Percentiles rank a stretch among this genome's conserved stretches.
Conservation (phyloP, 2,329 filamentous ascomycete species). For the Colletotrichum eleusines region DNA sequence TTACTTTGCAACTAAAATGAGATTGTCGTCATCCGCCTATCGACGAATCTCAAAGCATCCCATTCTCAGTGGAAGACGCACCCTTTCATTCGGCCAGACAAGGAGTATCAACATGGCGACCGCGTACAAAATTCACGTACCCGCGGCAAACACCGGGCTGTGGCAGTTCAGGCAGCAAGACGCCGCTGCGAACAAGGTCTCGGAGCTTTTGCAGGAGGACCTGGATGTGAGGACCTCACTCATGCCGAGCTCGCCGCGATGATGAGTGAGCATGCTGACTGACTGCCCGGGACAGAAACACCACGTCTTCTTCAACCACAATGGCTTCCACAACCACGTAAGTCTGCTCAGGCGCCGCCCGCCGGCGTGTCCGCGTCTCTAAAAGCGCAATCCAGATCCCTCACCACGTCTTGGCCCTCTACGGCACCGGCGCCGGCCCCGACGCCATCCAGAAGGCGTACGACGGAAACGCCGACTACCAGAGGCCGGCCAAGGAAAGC, state of each 20-base stretch:
- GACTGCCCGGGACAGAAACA: conserved; percentile 58
- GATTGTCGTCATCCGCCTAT: background rate
- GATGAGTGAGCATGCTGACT: conserved; percentile 6
- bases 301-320: conserved; percentile 84
- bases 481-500: conserved; percentile 64
- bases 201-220: conserved; percentile 80
- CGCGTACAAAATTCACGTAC: conserved; percentile 61
- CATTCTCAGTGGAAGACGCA: background rate
- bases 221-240: conserved; percentile 62
- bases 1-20: conserved; percentile 23
- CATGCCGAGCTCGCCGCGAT: background rate
- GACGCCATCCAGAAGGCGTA: conserved; percentile 73
- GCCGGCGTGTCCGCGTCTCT: background rate
- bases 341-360: conserved; percentile 30
- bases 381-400: conserved; percentile 60
- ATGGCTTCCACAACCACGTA: conserved; percentile 86
- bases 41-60: conserved; percentile 17
- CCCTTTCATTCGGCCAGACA: conserved; percentile 5
- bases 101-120: conserved; percentile 56
- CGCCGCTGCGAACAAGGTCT: conserved; percentile 72
- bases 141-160: conserved; percentile 63
- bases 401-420: conserved; percentile 82
- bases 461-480: conserved; percentile 74
- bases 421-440: conserved; percentile 76
- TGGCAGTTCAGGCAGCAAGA: conserved; percentile 61